A percentile compares a stretch with the other conserved stretches of the same genome.
These are phyloP conservation scores for Torrubiella hemipterigena DNA, from an alignment of 2,329 filamentous ascomycete species.

Conservation along the genomic window DNA sequence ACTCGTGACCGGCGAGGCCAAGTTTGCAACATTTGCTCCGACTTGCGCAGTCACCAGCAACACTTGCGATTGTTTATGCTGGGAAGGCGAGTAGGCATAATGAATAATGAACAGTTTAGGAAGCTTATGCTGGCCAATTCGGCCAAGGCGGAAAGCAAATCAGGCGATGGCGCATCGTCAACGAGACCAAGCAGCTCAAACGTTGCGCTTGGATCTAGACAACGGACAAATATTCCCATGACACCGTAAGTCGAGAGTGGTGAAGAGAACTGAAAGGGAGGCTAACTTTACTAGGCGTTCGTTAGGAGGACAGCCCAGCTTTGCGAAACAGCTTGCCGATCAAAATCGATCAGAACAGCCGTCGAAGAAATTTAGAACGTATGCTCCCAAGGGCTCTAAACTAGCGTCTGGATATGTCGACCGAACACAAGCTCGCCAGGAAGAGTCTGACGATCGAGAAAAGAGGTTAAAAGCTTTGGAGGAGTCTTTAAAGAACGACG, in stretches of 20 bases:
- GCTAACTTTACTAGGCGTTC: slow-evolving; percentile 43
- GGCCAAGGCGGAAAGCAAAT: slow-evolving; percentile 23
- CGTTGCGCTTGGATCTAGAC: slow-evolving; percentile 58
- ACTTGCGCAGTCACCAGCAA: too few species aligned
- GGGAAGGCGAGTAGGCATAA: too few species aligned
- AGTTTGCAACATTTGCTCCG: too few species aligned
- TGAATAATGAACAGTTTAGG: slow-evolving; percentile 96
- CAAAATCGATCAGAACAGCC: slow-evolving; percentile 43
- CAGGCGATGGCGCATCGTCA: slow-evolving; percentile 33
- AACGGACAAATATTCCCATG: slow-evolving; percentile 80
- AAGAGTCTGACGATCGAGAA: slow-evolving; percentile 41
- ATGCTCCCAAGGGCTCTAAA: slow-evolving; percentile 71
- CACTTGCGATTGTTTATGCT: too few species aligned
- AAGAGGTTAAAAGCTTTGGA: slow-evolving; percentile 67
- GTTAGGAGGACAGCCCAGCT: slow-evolving; percentile 49
- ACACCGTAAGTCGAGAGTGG: slow-evolving; percentile 55
- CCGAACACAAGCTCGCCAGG: slow-evolving; percentile 55
- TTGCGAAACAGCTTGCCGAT: slow-evolving; percentile 75
- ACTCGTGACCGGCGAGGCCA: too few species aligned
- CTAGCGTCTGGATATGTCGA: slow-evolving; percentile 75
- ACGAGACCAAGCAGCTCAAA: slow-evolving; percentile 13
- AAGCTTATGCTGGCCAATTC: slow-evolving; percentile 52
- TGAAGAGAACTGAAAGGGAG: neutral
- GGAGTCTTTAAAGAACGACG: slow-evolving; percentile 67
- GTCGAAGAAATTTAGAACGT: slow-evolving; percentile 64